Percentiles rank a stretch among this genome's conserved stretches.
Evolutionary conservation across 2,329 filamentous ascomycete species (phyloP).

Genomic region (Fusarium sp.): DNA sequence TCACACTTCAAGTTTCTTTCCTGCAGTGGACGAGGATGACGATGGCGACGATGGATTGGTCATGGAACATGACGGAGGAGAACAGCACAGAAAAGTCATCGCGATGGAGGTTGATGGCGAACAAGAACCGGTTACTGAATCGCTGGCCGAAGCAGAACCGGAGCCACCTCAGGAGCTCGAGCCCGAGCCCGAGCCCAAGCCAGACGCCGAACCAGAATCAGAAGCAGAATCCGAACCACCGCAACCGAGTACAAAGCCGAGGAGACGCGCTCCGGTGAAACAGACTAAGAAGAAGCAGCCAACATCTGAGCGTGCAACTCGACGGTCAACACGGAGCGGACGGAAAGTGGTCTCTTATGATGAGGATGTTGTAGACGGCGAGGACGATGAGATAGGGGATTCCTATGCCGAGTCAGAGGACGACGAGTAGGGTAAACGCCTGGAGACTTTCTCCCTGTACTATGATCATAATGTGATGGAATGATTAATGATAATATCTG

Average conservation of each 20-base stretch:
- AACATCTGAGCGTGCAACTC: conserved; percentile 14
- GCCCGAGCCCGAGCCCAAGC: neutral
- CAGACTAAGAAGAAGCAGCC: conserved; percentile 1
- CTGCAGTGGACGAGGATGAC: conserved; percentile 62
- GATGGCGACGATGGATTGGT: conserved; percentile 54
- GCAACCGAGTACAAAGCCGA: conserved; percentile 8
- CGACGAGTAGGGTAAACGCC: conserved; percentile 1
- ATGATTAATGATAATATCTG: conserved; percentile 17
- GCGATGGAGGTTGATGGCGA: conserved; percentile 12
- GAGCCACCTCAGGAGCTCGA: neutral
- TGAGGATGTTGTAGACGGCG: conserved; percentile 25
- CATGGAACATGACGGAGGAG: conserved; percentile 51
- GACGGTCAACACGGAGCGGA: conserved; percentile 41
- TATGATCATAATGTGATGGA: conserved; percentile 7
- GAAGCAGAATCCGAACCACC: conserved; percentile 24
- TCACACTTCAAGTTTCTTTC: conserved; percentile 65
- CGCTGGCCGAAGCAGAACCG: neutral
- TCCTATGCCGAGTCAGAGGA: conserved; percentile 24
- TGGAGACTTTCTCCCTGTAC: neutral
- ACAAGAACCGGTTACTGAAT: neutral
- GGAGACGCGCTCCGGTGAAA: conserved; percentile 19
- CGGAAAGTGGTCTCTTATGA: conserved; percentile 35
- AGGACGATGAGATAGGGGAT: conserved; percentile 31
- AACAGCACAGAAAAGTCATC: neutral
- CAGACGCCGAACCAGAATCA: conserved; percentile 5